Evolutionary conservation across 257 asterid species (phyloP), one percentile per base, ranked within the genome.

Genomic region (Nicotiana paniculata): DNA sequence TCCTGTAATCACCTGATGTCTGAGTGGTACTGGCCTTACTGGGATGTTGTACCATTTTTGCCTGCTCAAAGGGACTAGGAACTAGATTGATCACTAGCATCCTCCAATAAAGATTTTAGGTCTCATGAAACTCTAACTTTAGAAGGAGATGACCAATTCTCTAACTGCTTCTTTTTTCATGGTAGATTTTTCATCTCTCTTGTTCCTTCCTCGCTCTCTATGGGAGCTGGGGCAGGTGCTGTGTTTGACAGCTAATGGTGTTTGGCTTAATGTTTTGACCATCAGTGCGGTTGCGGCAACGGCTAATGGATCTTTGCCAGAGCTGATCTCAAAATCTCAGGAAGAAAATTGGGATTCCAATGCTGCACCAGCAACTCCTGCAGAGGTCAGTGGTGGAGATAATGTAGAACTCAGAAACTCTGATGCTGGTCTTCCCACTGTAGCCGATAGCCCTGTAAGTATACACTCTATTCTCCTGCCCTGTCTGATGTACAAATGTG

Each of bases 251-350:
- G 79, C 62, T 74, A 74, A 74, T 74, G 39, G 62, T 74, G 79
- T 74, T 72, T 46, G n/a, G 13, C 39, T 74, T 21, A 12, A 48
- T 43, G 48, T 64, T 21, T 57, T 81, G 26, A 16, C 81, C 82
- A 84, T 69, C 97, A 96, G 99, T 79, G 84, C 91, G 13, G 88
- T 86, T 61, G 92, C 85, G 83, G 83, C 83, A 28, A 90, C 79
- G 24, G 80, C 90, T 64, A 91, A 95, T 87, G 95, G 93, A 76
- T 86, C 92, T 85, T 77, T 88, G 81, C 81, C 92, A 59, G 88
- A 65, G 82, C 85, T 33, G 63, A 24, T 70, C 63, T 81, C 83
- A 81, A 65, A 35, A 65, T 32, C 46, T 26, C 66, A 81, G 86
- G 91, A 87, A 86, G 93, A 89, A 84, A 83, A 62, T 11, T 77